A percentile compares a stretch with the other conserved stretches of the same genome.
These are phyloP conservation scores for Candida glaebosa DNA, from an alignment of 805 yeast species.

Conservation along the genomic window DNA sequence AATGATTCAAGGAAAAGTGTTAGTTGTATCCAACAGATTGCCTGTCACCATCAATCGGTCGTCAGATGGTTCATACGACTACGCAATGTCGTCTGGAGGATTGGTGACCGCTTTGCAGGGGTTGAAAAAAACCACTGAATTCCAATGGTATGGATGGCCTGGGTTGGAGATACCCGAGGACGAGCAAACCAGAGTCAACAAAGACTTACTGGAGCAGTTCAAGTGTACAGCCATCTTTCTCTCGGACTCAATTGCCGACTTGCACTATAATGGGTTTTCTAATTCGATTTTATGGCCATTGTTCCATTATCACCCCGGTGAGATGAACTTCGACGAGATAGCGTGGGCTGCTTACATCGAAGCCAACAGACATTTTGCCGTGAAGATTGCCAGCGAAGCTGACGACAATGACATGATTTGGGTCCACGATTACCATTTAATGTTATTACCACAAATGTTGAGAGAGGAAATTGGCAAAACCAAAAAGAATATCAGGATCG, in stretches of 20 bases:
- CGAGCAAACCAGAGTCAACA: constrained; percentile 65
- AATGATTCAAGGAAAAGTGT: constrained; percentile 57
- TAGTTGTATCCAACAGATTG: constrained; percentile 90
- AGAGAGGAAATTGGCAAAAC: constrained; percentile 54
- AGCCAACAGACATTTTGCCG: constrained; percentile 82
- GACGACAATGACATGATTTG: constrained; percentile 86
- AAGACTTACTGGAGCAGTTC: constrained; percentile 71
- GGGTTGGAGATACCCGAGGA: constrained; percentile 73
- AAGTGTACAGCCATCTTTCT: constrained; percentile 88
- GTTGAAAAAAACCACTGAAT: constrained; percentile 71
- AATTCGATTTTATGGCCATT: constrained; percentile 97
- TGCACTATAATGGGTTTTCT: constrained; percentile 94
- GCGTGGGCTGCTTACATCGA: constrained; percentile 98
- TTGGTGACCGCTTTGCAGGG: constrained; percentile 95
- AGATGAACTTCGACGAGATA: constrained; percentile 94
- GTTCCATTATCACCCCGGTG: constrained; percentile 98
- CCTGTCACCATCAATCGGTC: constrained; percentile 86
- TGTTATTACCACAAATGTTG: constrained; percentile 89
- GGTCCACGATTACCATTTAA: constrained; percentile 97
- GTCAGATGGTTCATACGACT: constrained; percentile 63
- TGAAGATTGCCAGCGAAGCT: constrained; percentile 63
- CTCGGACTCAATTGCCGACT: constrained; percentile 85
- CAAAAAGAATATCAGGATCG: constrained; percentile 64
- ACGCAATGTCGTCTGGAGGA: constrained; percentile 96
- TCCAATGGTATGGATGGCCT: constrained; percentile 99